phyloP scores from a whole-genome alignment of 1,284 basidiomycete species.

The Cronartium quercuum region DNA sequence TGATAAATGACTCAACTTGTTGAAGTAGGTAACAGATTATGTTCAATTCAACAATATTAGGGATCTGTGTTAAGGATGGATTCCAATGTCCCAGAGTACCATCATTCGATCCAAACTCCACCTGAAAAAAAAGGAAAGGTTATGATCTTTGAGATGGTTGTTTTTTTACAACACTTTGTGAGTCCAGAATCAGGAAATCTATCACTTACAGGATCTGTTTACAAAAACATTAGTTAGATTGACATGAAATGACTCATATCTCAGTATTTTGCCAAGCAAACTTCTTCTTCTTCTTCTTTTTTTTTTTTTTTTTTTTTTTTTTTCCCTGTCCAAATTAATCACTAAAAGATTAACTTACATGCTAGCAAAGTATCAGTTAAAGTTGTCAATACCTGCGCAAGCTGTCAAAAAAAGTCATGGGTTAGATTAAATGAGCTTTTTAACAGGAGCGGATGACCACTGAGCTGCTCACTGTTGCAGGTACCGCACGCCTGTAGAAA shows the following conservation, averaged over 20 bases:
- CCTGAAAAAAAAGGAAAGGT: background rate
- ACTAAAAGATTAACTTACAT: background rate
- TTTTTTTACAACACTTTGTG: no score
- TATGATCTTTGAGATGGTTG: no score
- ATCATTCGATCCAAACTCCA: background rate
- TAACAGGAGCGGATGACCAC: background rate
- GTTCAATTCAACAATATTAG: background rate
- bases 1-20: background rate
- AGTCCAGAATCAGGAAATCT: no score
- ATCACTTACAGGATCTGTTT: no score
- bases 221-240: no score
- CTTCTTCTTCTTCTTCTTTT: no score
- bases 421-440: background rate
- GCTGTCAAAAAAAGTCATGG: background rate
- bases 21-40: background rate
- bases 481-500: background rate
- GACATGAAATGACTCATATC: no score
- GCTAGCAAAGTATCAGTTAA: background rate
- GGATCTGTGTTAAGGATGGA: background rate
- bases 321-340: no score
- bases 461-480: background rate
- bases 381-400: background rate
- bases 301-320: no score
- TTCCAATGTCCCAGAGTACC: background rate
- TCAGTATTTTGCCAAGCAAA: no score